Conservation (phyloP, 208 protist genomes). For the Leishmania mexicana region DNA sequence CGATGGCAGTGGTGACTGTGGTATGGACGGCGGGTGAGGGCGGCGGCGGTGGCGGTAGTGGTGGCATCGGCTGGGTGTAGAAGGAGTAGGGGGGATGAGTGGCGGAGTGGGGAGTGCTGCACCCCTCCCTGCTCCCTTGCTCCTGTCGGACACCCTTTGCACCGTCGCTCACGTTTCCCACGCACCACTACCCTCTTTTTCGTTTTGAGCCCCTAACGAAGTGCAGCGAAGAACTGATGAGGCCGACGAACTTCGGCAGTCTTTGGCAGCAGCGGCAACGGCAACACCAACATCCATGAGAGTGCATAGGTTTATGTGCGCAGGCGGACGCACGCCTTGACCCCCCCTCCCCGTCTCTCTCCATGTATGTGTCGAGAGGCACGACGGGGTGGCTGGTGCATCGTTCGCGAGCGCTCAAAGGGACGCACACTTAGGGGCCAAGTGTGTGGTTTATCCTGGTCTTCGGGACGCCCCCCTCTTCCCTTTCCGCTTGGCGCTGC, state of each 20-base stretch:
- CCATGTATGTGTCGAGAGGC: neutral
- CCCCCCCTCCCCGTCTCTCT: neutral
- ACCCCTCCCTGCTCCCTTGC: neutral
- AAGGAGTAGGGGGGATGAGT: neutral
- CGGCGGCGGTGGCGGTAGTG: neutral
- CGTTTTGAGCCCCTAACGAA: neutral
- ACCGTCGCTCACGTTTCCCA: neutral
- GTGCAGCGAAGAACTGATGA: neutral
- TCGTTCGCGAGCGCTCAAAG: neutral
- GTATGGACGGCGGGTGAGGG: neutral
- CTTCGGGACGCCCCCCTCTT: neutral
- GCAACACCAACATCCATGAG: neutral
- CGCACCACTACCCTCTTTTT: neutral
- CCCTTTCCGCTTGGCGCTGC: neutral
- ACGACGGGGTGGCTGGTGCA: neutral
- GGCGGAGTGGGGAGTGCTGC: neutral
- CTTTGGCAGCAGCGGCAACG: neutral
- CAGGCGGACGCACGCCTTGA: neutral
- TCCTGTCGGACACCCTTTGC: neutral
- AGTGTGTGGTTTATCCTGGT: neutral
- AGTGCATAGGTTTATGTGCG: neutral
- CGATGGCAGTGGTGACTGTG: neutral
- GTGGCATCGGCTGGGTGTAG: neutral
- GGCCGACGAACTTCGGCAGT: neutral
- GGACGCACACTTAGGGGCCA: neutral